phyloP scores from a whole-genome alignment of 331 rosid species.

The Erythrophleum ivorense region DNA sequence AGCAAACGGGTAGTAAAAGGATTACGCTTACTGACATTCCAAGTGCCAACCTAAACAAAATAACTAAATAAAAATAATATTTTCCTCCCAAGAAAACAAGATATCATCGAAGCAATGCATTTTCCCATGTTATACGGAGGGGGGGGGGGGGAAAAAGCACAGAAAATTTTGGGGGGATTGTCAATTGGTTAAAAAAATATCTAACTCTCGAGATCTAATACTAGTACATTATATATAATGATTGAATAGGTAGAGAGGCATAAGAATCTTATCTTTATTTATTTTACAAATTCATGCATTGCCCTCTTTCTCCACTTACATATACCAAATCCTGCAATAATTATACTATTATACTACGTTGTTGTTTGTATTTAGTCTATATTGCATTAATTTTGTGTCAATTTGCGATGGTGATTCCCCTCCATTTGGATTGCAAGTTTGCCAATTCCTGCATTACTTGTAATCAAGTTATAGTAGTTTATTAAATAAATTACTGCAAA shows the following conservation, averaged over 20 bases:
- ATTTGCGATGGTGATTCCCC: background rate
- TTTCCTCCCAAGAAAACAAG: background rate
- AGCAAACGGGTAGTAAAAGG: background rate
- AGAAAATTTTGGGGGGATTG: background rate
- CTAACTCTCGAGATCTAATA: slow-evolving; percentile 26
- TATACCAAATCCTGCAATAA: background rate
- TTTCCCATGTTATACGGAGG: no score
- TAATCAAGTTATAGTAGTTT: background rate
- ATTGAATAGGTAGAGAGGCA: slow-evolving; percentile 9
- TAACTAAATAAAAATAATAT: background rate
- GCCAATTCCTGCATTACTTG: background rate
- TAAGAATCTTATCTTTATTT: background rate
- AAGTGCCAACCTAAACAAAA: slow-evolving; percentile 18
- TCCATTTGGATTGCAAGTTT: background rate
- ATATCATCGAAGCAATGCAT: no score
- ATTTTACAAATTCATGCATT: slow-evolving; percentile 9
- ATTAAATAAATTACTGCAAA: slow-evolving; percentile 39
- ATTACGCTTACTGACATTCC: background rate
- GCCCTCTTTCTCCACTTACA: background rate
- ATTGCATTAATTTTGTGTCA: background rate
- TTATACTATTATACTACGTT: background rate
- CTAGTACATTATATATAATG: background rate
- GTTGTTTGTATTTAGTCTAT: background rate
- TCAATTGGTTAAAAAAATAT: background rate
- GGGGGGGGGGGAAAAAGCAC: no score